Conservation (phyloP, 192 early-diverging fungal genomes). For the Podila minutissima region DNA sequence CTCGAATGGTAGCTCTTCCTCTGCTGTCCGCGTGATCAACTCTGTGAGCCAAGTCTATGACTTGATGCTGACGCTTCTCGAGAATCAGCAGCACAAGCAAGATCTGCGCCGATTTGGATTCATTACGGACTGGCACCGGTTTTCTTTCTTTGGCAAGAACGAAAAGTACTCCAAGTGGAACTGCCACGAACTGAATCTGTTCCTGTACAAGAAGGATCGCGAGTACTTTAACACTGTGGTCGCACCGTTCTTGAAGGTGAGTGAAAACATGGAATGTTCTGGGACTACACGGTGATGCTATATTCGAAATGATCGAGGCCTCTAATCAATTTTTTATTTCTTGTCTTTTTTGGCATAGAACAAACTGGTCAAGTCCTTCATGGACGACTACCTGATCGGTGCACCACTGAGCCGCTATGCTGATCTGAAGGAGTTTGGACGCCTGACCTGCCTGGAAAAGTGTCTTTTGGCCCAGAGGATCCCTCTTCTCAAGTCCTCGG, state of each 20-base stretch:
- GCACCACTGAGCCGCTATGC: constrained; percentile 41
- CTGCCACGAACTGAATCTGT: constrained; percentile 61
- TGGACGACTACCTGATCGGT: constrained; percentile 57
- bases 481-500: constrained; percentile 17
- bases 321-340: background rate
- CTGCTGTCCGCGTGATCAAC: constrained; percentile 35
- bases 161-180: constrained; percentile 43
- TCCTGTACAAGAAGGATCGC: constrained; percentile 57
- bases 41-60: constrained; percentile 44
- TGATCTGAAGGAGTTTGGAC: constrained; percentile 28
- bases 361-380: constrained; percentile 56
- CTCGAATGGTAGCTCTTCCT: constrained; percentile 29
- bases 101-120: constrained; percentile 40
- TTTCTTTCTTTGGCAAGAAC: constrained; percentile 34
- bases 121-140: constrained; percentile 45
- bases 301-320: no score
- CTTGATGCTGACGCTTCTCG: constrained; percentile 35
- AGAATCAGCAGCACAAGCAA: constrained; percentile 3
- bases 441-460: constrained; percentile 52
- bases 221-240: constrained; percentile 51
- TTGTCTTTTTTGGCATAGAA: constrained; percentile 33
- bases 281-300: no score
- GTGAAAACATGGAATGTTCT: background rate
- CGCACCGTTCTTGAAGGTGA: constrained; percentile 55
- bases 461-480: constrained; percentile 52